Base-by-base conservation (phyloP, 306 rosid species). In the Purshia tridentata region DNA sequence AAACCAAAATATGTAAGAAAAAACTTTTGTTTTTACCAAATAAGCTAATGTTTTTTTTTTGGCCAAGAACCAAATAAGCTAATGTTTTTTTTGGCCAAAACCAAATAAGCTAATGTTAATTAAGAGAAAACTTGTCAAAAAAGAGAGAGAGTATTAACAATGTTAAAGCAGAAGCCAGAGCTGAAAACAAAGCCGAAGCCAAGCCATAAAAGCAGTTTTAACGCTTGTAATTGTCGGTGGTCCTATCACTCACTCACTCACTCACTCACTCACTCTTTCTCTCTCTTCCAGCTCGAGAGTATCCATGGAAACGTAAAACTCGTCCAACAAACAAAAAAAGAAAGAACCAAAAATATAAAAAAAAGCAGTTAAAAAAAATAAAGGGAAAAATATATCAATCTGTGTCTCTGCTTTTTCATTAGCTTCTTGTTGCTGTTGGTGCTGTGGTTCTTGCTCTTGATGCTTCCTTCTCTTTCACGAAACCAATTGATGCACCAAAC, bases 201-300 rank as follows among this genome's bases (percentile, higher is more conserved):
- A 8, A 81, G 83, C 81, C 57, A 69, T 52, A 72, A 49, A 76
- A 60, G 72, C 14, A 40, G 0, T 51, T 9, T 23, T 11, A 29
- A 73, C 23, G 82, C 54, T 58, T 7, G 23, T 29, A 9, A 44
- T 73, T 86, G 93, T 88, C 93, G 93, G 93, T 88, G 88, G 77
- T 54, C 77, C 23, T 4, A 57, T 56, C 75, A 3, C 65, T 11
- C 55, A 3, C 8, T 20, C 42, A 14, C 72, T 62, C 48, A 19
- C 9, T 67, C 44, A 40, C 2, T n/a, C n/a, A n/a, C n/a, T n/a
- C 45, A 4, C 44, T 55, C 18, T 40, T 69, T 63, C 45, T 61
- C 37, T 42, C 14, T 69, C 59, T 40, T n/a, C 9, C 55, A 44
- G 29, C 53, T 51, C 14, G 57, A 9, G 51, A 0, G 67, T n/a